phyloP scores from a whole-genome alignment of 768 basidiomycete species.

The Lentinula raphanica region DNA sequence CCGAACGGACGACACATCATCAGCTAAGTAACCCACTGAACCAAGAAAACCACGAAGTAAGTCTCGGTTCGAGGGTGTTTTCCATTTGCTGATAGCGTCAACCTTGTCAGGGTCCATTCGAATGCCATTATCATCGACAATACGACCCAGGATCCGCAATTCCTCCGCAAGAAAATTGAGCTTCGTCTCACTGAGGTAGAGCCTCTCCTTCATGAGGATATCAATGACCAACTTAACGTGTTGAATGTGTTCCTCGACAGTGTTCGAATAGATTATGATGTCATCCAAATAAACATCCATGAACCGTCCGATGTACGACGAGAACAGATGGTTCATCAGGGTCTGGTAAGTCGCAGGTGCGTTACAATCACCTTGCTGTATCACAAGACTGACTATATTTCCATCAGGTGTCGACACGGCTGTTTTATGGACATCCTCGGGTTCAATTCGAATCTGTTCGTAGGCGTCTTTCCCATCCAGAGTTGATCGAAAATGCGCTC shows the following conservation, averaged over 20 bases:
- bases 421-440: no score
- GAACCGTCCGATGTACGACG: conserved; percentile 21
- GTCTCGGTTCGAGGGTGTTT: conserved; percentile 19
- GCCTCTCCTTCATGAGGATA: conserved; percentile 19
- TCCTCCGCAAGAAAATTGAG: conserved; percentile 20
- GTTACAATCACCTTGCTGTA: conserved; percentile 27
- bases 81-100: conserved; percentile 21
- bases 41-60: conserved; percentile 26
- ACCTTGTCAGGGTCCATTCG: conserved; percentile 32
- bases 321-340: conserved; percentile 28
- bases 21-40: conserved; percentile 25
- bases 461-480: conserved; percentile 23
- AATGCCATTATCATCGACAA: conserved; percentile 19
- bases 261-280: conserved; percentile 30
- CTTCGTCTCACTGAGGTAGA: conserved; percentile 27
- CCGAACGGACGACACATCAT: conserved; percentile 15
- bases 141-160: conserved; percentile 22
- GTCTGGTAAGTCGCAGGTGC: conserved; percentile 29
- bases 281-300: conserved; percentile 34
- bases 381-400: conserved; percentile 24
- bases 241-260: conserved; percentile 20
- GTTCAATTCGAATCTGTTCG: neutral
- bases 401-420: conserved; percentile 25
- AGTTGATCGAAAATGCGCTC: conserved; percentile 21
- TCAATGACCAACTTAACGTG: conserved; percentile 23